Evolutionary conservation across 768 basidiomycete genomes (phyloP).

Genomic region (Amanita muscaria): DNA sequence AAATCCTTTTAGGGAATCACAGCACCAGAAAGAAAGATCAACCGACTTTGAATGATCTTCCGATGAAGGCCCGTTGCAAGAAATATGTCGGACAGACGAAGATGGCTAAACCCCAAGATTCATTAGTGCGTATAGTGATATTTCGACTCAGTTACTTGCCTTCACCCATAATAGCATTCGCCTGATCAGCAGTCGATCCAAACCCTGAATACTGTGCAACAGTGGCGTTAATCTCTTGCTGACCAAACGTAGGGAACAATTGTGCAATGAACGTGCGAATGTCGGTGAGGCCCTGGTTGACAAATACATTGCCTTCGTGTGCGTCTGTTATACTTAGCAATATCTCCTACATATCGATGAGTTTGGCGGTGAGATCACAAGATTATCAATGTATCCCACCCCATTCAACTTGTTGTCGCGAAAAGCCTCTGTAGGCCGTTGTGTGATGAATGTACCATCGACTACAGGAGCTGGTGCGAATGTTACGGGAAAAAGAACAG

Average conservation of each 20-base stretch:
- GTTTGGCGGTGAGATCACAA: background rate
- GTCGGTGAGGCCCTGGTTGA: constrained; percentile 21
- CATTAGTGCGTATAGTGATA: too few relatives aligned
- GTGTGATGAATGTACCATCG: constrained; percentile 37
- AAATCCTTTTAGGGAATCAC: too few relatives aligned
- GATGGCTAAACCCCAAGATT: too few relatives aligned
- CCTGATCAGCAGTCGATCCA: constrained; percentile 27
- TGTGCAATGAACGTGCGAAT: constrained; percentile 24
- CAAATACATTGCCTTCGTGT: constrained; percentile 30
- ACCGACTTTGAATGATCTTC: constrained; percentile 25
- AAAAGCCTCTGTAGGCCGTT: constrained; percentile 31
- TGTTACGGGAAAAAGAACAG: constrained; percentile 29
- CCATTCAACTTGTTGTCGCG: constrained; percentile 31
- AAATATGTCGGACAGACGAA: constrained; percentile 38
- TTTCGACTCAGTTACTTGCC: constrained; percentile 9
- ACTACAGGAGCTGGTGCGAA: constrained; percentile 36
- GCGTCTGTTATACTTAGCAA: constrained; percentile 32
- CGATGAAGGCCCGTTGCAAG: constrained; percentile 24
- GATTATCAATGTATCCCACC: constrained; percentile 20
- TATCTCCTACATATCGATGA: constrained; percentile 17
- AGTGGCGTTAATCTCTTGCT: constrained; percentile 17
- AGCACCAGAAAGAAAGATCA: too few relatives aligned
- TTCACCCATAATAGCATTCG: constrained; percentile 29
- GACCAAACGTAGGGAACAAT: constrained; percentile 31
- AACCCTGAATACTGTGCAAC: constrained; percentile 21